Percentiles rank a stretch among this genome's conserved stretches.
Evolutionary conservation across 345 rosid species (phyloP).

Genomic region (Syzygium aqueum): DNA sequence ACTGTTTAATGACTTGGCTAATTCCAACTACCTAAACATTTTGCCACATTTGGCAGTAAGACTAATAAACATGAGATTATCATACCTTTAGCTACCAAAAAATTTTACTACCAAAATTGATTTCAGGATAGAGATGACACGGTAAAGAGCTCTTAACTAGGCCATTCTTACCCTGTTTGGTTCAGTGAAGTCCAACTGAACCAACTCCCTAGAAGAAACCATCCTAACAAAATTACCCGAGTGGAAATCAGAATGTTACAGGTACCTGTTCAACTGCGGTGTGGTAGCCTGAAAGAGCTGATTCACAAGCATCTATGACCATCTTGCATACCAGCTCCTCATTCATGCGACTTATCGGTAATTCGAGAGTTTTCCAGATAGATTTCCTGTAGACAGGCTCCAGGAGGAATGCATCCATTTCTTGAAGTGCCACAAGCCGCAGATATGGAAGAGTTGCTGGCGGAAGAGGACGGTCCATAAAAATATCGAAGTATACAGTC

Average conservation of each 20-base stretch:
- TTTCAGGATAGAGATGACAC: background rate
- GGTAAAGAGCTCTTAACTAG: background rate
- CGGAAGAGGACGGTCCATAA: constrained; percentile 2
- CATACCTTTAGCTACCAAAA: background rate
- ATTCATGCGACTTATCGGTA: constrained; percentile 1
- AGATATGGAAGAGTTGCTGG: constrained; percentile 10
- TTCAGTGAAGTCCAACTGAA: background rate
- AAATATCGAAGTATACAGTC: constrained; percentile 10
- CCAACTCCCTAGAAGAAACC: background rate
- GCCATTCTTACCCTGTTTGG: background rate
- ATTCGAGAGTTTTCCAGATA: constrained; percentile 5
- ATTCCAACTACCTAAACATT: background rate
- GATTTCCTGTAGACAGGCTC: constrained; percentile 3
- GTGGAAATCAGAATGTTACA: background rate
- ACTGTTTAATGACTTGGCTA: background rate
- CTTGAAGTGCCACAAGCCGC: constrained; percentile 4
- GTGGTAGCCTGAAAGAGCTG: constrained; percentile 13
- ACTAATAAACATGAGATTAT: background rate
- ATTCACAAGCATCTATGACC: constrained; percentile 7
- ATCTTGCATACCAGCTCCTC: constrained; percentile 10
- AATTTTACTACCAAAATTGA: background rate
- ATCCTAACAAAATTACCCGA: background rate
- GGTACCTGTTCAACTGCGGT: constrained; percentile 11
- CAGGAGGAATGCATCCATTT: constrained; percentile 11
- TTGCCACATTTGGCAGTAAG: background rate